Evolutionary conservation across 2,329 filamentous ascomycete genomes (phyloP).

Genomic region (Escovopsis weberi): DNA sequence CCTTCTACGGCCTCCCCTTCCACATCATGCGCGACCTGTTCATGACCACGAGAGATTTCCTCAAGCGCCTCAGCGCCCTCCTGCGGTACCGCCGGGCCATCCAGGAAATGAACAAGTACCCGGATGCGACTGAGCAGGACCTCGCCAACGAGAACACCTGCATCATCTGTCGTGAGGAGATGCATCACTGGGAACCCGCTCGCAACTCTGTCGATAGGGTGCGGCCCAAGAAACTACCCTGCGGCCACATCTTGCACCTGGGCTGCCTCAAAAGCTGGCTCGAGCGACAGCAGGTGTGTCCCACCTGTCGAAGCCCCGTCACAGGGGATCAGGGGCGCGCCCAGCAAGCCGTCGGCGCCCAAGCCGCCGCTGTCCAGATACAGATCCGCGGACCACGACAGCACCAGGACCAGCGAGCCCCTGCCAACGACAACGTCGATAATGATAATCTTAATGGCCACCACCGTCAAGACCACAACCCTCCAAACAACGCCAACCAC

Average conservation of each 20-base stretch:
- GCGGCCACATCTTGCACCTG: constrained; percentile 88
- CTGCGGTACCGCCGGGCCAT: constrained; percentile 83
- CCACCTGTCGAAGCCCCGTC: constrained; percentile 80
- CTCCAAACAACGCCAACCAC: neutral
- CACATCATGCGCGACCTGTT: constrained; percentile 95
- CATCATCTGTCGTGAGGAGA: constrained; percentile 94
- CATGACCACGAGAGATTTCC: constrained; percentile 82
- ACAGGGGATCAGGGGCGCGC: constrained; percentile 16
- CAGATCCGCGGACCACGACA: constrained; percentile 13
- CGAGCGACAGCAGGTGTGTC: constrained; percentile 92
- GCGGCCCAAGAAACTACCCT: constrained; percentile 89
- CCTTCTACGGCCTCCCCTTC: constrained; percentile 89
- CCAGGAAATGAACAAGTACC: constrained; percentile 86
- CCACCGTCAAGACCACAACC: too few species aligned
- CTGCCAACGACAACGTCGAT: constrained; percentile 7
- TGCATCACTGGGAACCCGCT: constrained; percentile 59
- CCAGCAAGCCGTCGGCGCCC: constrained; percentile 9
- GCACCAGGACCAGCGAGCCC: constrained; percentile 7
- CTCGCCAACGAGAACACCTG: constrained; percentile 79
- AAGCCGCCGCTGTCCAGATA: constrained; percentile 16
- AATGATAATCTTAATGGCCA: neutral
- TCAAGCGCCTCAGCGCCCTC: constrained; percentile 78
- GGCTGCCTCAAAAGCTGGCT: constrained; percentile 94
- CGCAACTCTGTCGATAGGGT: constrained; percentile 59
- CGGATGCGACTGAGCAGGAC: constrained; percentile 80